These are phyloP conservation scores for Blastobotrys chiropterorum DNA, from an alignment of 805 yeast genomes.

Conservation along the genomic window DNA sequence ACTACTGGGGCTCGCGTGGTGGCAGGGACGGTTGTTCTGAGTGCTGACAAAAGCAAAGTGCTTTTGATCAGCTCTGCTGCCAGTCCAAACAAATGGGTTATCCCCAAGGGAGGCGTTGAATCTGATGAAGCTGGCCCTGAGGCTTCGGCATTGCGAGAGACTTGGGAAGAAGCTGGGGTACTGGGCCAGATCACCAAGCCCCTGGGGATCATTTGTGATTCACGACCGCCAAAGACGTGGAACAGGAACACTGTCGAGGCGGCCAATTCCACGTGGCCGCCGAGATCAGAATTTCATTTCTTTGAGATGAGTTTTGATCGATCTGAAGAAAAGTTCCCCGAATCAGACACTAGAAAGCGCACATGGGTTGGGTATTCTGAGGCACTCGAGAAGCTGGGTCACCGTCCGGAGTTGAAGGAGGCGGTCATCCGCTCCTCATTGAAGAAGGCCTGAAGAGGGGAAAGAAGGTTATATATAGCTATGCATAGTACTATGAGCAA, in stretches of 20 bases:
- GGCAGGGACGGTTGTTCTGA: slow-evolving; percentile 84
- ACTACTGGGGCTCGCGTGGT: slow-evolving; percentile 75
- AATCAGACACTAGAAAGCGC: slow-evolving; percentile 51
- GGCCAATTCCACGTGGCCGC: slow-evolving; percentile 38
- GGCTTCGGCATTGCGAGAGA: slow-evolving; percentile 70
- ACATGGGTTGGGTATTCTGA: slow-evolving; percentile 53
- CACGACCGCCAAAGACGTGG: slow-evolving; percentile 44
- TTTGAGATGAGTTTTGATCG: slow-evolving; percentile 64
- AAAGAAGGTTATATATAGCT: no score
- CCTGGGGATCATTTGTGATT: slow-evolving; percentile 64
- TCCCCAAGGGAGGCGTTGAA: slow-evolving; percentile 97
- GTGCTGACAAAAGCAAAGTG: slow-evolving; percentile 50
- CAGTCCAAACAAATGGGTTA: slow-evolving; percentile 67
- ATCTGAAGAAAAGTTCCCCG: slow-evolving; percentile 71
- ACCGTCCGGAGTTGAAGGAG: slow-evolving; percentile 28
- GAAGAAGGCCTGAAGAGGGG: no score
- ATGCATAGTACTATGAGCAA: no score
- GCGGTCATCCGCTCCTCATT: slow-evolving; percentile 24
- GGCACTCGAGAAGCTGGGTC: slow-evolving; percentile 28
- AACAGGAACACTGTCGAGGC: slow-evolving; percentile 22
- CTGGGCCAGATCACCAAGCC: slow-evolving; percentile 51
- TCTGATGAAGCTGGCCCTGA: slow-evolving; percentile 52
- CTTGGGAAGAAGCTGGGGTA: slow-evolving; percentile 98
- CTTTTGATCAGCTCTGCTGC: slow-evolving; percentile 74
- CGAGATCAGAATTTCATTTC: slow-evolving; percentile 82